phyloP scores from a whole-genome alignment of 192 early-diverging fungal species.

The Coemansia sp. region DNA sequence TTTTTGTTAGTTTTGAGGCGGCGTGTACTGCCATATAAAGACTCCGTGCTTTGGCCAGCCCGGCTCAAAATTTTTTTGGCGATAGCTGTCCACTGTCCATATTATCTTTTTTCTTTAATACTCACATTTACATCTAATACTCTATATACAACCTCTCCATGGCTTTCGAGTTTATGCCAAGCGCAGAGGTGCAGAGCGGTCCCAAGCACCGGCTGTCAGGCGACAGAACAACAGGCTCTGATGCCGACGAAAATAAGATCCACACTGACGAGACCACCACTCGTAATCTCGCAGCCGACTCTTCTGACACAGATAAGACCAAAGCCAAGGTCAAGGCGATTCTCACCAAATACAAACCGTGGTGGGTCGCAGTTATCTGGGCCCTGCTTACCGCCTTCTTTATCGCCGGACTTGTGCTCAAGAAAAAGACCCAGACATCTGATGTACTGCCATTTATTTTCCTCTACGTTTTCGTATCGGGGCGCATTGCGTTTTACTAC shows the following conservation, averaged over 20 bases:
- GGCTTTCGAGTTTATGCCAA: slow-evolving; percentile 5
- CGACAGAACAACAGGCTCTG: background rate
- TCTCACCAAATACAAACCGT: slow-evolving; percentile 13
- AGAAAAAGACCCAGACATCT: slow-evolving; percentile 42
- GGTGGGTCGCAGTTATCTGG: slow-evolving; percentile 49
- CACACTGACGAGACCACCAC: background rate
- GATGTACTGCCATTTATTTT: slow-evolving; percentile 48
- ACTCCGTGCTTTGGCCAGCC: slow-evolving; percentile 8
- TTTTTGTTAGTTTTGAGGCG: background rate
- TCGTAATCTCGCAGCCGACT: background rate
- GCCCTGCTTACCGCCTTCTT: slow-evolving; percentile 58
- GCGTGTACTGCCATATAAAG: background rate
- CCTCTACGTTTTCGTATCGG: slow-evolving; percentile 56
- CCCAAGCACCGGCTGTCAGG: background rate
- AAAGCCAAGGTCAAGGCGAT: slow-evolving; percentile 6
- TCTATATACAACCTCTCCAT: background rate
- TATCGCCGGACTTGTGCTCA: slow-evolving; percentile 57
- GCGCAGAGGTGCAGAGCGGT: slow-evolving; percentile 3
- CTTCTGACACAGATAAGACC: background rate
- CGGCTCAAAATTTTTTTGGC: background rate
- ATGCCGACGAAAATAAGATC: background rate
- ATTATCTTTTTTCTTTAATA: background rate
- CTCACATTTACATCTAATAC: background rate
- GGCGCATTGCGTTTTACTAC: slow-evolving; percentile 51
- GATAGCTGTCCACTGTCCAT: slow-evolving; percentile 1